Base-by-base conservation (phyloP, 164 flowering plant species). In the Macadamia integrifolia region DNA sequence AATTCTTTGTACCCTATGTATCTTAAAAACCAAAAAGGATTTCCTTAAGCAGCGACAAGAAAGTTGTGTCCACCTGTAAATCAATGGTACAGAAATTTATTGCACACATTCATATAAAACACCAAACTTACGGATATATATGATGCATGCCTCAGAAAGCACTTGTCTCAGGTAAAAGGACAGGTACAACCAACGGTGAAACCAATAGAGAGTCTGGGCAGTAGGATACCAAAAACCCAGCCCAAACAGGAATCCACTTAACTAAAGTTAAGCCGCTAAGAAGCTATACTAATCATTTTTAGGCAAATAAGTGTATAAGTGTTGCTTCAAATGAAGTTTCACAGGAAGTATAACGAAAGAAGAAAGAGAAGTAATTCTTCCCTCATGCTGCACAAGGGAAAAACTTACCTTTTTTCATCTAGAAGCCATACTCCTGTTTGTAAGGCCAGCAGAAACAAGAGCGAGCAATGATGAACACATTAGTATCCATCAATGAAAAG, bases 361-460 rank as follows among this genome's bases (percentile, higher is more conserved):
- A 74, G 66, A 35, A 35, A 63, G 63, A 69, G 57, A 74, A 71
- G 71, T 58, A 49, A 71, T 66, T 77, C 60, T 31, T 74, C 74
- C 71, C 64, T 72, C 62, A 76, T 44, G 59, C 70, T 62, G 71
- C 69, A 77, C 70, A 64, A 76, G 71, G 65, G 59, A 70, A 79
- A 61, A 64, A 86, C 89, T 85, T 86, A 85, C 87, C 87, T 73
- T 80, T 73, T 68, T 63, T 68, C 67, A 60, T 69, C 79, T 64
- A 52, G 80, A 71, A 72, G 75, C 71, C 78, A 72, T 66, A 70
- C 73, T 74, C 71, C 69, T 52, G 71, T 72, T 61, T 50, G 66
- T 61, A 66, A 46, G 74, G 44, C 46, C 64, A 60, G 55, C 44
- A 62, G 58, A 73, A 62, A 69, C 63, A 64, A 63, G 60, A 56